Base-by-base conservation (phyloP, 2,329 filamentous ascomycete species). In the Byssothecium circinans region DNA sequence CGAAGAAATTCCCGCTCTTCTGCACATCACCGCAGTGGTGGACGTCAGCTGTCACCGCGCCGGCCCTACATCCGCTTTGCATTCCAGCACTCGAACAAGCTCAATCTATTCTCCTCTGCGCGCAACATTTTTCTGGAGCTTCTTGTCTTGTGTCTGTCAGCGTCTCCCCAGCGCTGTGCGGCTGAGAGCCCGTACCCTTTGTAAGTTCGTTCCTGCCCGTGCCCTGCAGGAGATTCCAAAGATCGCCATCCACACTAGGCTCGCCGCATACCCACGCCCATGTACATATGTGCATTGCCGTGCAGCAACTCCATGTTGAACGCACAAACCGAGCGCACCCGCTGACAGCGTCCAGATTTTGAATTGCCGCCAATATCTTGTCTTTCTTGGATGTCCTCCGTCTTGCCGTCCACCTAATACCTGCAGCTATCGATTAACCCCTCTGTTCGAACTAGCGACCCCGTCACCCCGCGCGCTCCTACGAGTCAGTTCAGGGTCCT, bases 401-500 rank as follows among this genome's bases (percentile, higher is more conserved):
- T 25, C 10, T 22, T 23, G 36, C 36, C 14, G 18, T 17, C 19
- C 35, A n/a, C 22, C 36, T n/a, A 14, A 20, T 20, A 10, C 36
- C 18, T 35, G 23, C 20, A 27, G 27, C n/a, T 41, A 17, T 35
- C 25, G 36, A 25, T 42, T 22, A 45, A 19, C 38, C 22, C 43
- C 43, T 41, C 36, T 40, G 39, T 22, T 29, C 33, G 19, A 23
- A 3, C 39, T 37, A 17, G 20, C 35, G n/a, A 52, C 45, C 41
- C 45, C 45, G 20, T 30, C 11, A 52, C 45, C 41, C 45, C 45
- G 42, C 32, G 32, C 32, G 18, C 14, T 33, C 10, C 17, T 30
- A 25, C 53, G 56, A 58, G 56, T 55, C 56, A 58, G 54, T 42
- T 19, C 18, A 45, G 29, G n/a, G 19, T 17, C 19, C 4, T 25